Percentiles rank a stretch among this genome's conserved stretches.
Conservation (phyloP, 2,329 filamentous ascomycete species). For the Aureobasidium sp. region DNA sequence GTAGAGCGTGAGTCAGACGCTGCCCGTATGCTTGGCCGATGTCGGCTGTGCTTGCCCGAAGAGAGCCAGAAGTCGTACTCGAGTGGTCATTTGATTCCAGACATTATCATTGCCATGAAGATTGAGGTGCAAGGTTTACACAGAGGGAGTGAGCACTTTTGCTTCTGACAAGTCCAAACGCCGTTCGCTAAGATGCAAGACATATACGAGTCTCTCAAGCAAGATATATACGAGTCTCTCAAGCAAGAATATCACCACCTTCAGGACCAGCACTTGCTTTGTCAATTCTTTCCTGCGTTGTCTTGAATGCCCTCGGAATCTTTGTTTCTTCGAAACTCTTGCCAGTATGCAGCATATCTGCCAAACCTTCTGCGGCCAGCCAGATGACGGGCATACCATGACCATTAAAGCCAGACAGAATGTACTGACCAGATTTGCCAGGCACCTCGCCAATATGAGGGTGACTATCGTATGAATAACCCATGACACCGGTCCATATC, state of each 20-base stretch:
- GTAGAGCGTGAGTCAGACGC: not conserved
- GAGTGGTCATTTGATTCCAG: not conserved
- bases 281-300: slow-evolving; percentile 19
- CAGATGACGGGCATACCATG: slow-evolving; percentile 47
- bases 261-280: slow-evolving; percentile 19
- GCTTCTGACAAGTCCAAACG: no score
- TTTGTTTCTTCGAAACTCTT: slow-evolving; percentile 18
- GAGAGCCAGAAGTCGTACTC: not conserved
- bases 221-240: not conserved
- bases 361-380: slow-evolving; percentile 36
- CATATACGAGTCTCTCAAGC: not conserved
- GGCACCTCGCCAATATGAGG: slow-evolving; percentile 43
- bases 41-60: not conserved
- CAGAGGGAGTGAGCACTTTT: no score
- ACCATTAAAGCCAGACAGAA: slow-evolving; percentile 46
- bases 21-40: not conserved
- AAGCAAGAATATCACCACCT: slow-evolving; percentile 20
- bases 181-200: no score
- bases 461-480: slow-evolving; percentile 21
- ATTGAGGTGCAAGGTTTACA: no score
- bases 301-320: slow-evolving; percentile 20
- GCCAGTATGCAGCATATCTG: slow-evolving; percentile 32
- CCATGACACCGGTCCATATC: slow-evolving; percentile 38
- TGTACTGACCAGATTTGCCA: slow-evolving; percentile 33
- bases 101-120: no score